Evolutionary conservation across 805 yeast species (phyloP).

Genomic region (Ogataea nonfermentans): DNA sequence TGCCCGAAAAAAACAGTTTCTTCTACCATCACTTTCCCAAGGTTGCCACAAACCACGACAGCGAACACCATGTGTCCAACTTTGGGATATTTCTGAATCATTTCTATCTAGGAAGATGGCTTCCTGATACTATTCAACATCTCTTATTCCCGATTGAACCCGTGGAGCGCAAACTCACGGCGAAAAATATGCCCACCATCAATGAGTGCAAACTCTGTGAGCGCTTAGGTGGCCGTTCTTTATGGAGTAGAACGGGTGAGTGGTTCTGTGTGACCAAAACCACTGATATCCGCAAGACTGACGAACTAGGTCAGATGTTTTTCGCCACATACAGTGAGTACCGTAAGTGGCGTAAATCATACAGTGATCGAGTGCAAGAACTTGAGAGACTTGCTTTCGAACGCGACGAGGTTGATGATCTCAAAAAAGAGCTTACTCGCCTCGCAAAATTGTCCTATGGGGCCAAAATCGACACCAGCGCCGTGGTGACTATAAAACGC

Average conservation of each 20-base stretch:
- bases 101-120: constrained; percentile 35
- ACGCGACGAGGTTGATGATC: constrained; percentile 16
- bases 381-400: constrained; percentile 22
- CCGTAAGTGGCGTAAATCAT: constrained; percentile 24
- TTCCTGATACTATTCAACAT: constrained; percentile 28
- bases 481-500: constrained; percentile 12
- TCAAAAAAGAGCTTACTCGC: constrained; percentile 20
- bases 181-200: constrained; percentile 32
- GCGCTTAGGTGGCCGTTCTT: constrained; percentile 24
- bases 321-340: constrained; percentile 27
- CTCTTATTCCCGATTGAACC: constrained; percentile 31
- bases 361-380: constrained; percentile 11
- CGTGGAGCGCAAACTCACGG: constrained; percentile 25
- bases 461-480: constrained; percentile 4
- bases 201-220: constrained; percentile 32
- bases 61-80: constrained; percentile 32
- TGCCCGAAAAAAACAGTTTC: constrained; percentile 28
- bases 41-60: constrained; percentile 32
- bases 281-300: constrained; percentile 12
- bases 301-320: constrained; percentile 24
- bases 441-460: constrained; percentile 15
- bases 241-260: constrained; percentile 32
- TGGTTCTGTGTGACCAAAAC: constrained; percentile 31
- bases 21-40: constrained; percentile 35
- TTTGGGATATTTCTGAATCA: constrained; percentile 29